These are phyloP conservation scores for Rhododendron henanense DNA, from an alignment of 148 eudicot genomes.

Conservation along the genomic window DNA sequence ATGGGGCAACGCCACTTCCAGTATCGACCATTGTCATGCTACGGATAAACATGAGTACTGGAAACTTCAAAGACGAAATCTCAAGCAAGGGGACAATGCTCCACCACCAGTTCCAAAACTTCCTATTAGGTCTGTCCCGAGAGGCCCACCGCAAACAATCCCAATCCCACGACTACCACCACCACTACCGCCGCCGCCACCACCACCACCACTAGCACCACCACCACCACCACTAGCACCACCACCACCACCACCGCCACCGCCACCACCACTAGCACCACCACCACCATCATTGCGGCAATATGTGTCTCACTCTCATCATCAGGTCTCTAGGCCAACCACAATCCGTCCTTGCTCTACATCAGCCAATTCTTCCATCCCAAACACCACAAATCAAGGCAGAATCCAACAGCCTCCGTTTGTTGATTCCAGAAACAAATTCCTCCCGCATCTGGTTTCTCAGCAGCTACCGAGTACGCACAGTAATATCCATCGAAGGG, in stretches of 20 bases:
- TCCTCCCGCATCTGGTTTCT: conserved; percentile 28
- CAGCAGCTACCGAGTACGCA: conserved; percentile 20
- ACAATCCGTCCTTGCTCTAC: conserved; percentile 16
- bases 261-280: not conserved
- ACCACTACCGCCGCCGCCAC: conserved; percentile 18
- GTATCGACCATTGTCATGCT: conserved; percentile 73
- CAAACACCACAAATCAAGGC: conserved; percentile 28
- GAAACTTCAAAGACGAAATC: conserved; percentile 47
- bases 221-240: conserved; percentile 1
- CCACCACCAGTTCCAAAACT: conserved; percentile 22
- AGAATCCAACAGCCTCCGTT: conserved; percentile 25
- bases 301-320: conserved; percentile 3
- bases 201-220: not conserved
- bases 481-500: conserved; percentile 17
- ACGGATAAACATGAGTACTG: conserved; percentile 64
- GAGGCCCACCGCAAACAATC: conserved; percentile 10
- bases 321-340: conserved; percentile 13
- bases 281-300: not conserved
- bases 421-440: conserved; percentile 29
- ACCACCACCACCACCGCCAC: not conserved
- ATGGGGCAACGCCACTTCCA: conserved; percentile 64
- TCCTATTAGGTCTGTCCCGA: conserved; percentile 13
- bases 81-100: conserved; percentile 33
- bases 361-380: conserved; percentile 21
- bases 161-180: conserved; percentile 12